Evolutionary conservation across 2,329 filamentous ascomycete genomes (phyloP).

Genomic region (Thermoascus crustaceus): DNA sequence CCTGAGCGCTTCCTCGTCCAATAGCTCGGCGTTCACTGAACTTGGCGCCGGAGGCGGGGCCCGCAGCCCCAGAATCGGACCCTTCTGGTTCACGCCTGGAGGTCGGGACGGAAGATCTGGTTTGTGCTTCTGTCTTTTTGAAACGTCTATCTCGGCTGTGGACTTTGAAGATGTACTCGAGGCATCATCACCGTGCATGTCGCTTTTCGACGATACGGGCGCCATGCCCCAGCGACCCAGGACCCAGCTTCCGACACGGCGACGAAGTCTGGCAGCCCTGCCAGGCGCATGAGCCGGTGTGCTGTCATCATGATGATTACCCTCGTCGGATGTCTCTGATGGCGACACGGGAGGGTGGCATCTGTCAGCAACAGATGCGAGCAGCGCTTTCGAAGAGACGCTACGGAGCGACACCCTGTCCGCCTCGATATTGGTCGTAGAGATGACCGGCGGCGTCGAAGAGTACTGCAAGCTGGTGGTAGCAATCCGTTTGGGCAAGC

Average conservation of each 20-base stretch:
- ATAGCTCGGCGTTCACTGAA: slow-evolving; percentile 48
- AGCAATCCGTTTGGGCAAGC: slow-evolving; percentile 41
- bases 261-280: slow-evolving; percentile 35
- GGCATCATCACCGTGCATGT: slow-evolving; percentile 5
- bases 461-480: slow-evolving; percentile 35
- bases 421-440: slow-evolving; percentile 28
- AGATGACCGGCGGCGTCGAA: slow-evolving; percentile 31
- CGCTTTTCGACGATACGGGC: slow-evolving; percentile 24
- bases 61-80: slow-evolving; percentile 64
- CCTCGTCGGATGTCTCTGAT: slow-evolving; percentile 15
- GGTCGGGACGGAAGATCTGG: slow-evolving; percentile 49
- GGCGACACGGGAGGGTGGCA: slow-evolving; percentile 13
- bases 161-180: slow-evolving; percentile 12
- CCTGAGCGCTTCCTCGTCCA: slow-evolving; percentile 54
- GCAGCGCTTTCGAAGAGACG: slow-evolving; percentile 23
- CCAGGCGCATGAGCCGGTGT: slow-evolving; percentile 12
- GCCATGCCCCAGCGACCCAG: slow-evolving; percentile 54
- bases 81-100: slow-evolving; percentile 71
- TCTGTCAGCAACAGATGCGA: slow-evolving; percentile 29
- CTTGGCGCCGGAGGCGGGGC: slow-evolving; percentile 47
- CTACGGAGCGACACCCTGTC: slow-evolving; percentile 19
- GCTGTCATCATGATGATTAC: slow-evolving; percentile 15
- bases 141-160: slow-evolving; percentile 4
- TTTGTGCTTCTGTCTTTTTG: slow-evolving; percentile 37
- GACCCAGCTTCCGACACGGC: slow-evolving; percentile 58